Evolutionary conservation across 148 eudicot species (phyloP).

Genomic region (Selenicereus undatus): DNA sequence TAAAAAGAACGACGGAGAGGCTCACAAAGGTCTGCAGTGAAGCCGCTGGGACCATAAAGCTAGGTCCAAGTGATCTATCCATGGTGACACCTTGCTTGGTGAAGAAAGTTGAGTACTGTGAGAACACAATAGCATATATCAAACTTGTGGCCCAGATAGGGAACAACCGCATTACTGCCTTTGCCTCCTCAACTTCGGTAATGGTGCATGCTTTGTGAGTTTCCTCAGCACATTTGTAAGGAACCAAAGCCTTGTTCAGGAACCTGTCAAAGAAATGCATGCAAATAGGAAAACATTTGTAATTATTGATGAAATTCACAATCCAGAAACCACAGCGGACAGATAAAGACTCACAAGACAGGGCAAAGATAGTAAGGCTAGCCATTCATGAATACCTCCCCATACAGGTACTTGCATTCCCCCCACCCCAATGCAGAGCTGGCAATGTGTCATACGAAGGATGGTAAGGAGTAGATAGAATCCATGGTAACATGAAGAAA

Average conservation of each 20-base stretch:
- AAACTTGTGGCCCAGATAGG: constrained; percentile 62
- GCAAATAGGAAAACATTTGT: not conserved
- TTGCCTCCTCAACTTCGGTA: constrained; percentile 64
- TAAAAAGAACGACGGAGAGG: constrained; percentile 36
- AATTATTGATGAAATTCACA: not conserved
- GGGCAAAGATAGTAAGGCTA: not conserved
- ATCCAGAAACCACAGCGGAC: not conserved
- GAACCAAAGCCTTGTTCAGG: constrained; percentile 59
- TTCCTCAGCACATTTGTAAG: constrained; percentile 30
- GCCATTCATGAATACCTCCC: not conserved
- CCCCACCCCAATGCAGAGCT: not conserved
- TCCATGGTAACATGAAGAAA: not conserved
- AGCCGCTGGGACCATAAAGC: constrained; percentile 54
- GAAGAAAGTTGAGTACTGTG: constrained; percentile 61
- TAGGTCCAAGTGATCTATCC: constrained; percentile 49
- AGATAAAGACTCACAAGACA: not conserved
- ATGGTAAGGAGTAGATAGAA: not conserved
- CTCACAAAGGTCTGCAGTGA: constrained; percentile 50
- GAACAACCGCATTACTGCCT: constrained; percentile 50
- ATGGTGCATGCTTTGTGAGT: constrained; percentile 34
- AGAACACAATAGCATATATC: constrained; percentile 49
- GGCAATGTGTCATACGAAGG: too few relatives aligned
- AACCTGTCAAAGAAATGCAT: constrained; percentile 35
- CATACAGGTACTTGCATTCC: not conserved
- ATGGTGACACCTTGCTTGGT: constrained; percentile 75